Evolutionary conservation across 768 basidiomycete genomes (phyloP), one percentile per base, ranked within the genome.

Genomic region (Leccinum variicolor): DNA sequence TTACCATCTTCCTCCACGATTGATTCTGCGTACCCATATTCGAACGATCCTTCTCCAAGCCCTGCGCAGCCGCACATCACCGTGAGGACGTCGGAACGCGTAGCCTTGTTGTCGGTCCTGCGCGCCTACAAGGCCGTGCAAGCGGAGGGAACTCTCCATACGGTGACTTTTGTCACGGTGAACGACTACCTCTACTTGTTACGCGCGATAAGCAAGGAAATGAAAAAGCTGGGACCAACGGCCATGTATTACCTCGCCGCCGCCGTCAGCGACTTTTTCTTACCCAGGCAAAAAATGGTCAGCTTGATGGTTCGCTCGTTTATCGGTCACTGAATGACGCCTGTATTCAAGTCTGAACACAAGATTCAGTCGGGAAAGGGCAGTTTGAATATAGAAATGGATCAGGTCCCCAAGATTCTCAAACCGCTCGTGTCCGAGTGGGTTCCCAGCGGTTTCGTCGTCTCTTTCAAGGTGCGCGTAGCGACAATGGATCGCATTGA

Each of bases 361-460:
- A 99, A 99, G 76, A 98, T 99, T 36, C 96, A 98, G 68, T 97
- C 94, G 1, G 92, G 92, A 28, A 94, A 96, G 69, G 96, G 95
- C 2, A 95, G 88, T 62, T 76, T 98, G 25, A 83, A 85, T 48
- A 90, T 98, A 55, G 95, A 98, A 73, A 99, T 98, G 97, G 97
- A 99, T 68, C 94, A 98, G 71, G 95, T 98, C 0, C 97, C 97
- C 8, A 99, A 99, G 74, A 87, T 98, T 34, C 76, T 99, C 48
- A 90, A 92, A 71, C 90, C 94, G 0, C 78, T 99, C 75, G 94
- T 98, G 7, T 86, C 89, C 47, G 93, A 98, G 70, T 99, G 97
- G 96, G 89, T 86, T 1, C 84, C 81, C 7, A 84, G 90, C 47
- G 95, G 93, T 0, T 98, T 86, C 69, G 87, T 98, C 39, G 92